Percentiles rank a stretch among this genome's conserved stretches.
These are phyloP conservation scores for Stentor coeruleus DNA, from an alignment of 73 alveolate species.

Conservation along the genomic window DNA sequence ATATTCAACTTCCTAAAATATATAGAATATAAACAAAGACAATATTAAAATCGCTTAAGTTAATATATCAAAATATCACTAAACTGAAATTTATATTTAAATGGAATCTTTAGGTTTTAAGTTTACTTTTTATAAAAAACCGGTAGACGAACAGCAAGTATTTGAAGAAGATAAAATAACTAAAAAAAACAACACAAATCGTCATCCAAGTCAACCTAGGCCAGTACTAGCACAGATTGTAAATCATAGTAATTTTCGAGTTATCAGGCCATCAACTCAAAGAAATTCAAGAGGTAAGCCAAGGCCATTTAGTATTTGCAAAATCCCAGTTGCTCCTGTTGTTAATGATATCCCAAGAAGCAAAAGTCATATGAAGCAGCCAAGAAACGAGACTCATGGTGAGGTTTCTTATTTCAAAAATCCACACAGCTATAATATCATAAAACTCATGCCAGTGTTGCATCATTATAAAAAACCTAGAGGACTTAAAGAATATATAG, in stretches of 20 bases:
- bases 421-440: too few species aligned
- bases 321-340: not conserved
- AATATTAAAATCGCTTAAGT: too few species aligned
- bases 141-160: not conserved
- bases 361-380: too few species aligned
- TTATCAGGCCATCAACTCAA: not conserved
- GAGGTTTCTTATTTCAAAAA: too few species aligned
- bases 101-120: not conserved
- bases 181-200: not conserved
- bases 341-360: not conserved
- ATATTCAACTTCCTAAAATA: too few species aligned
- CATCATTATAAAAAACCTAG: not conserved
- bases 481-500: too few species aligned
- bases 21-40: too few species aligned
- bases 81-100: too few species aligned
- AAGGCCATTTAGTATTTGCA: not conserved
- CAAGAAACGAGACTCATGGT: too few species aligned
- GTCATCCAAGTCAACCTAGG: not conserved
- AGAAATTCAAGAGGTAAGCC: not conserved
- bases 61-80: too few species aligned
- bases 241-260: not conserved
- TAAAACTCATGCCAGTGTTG: not conserved
- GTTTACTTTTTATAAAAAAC: not conserved
- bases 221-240: not conserved
- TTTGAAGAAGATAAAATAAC: not conserved